phyloP scores from a whole-genome alignment of 2,329 filamentous ascomycete species.

The Pseudogymnoascus sp. region DNA sequence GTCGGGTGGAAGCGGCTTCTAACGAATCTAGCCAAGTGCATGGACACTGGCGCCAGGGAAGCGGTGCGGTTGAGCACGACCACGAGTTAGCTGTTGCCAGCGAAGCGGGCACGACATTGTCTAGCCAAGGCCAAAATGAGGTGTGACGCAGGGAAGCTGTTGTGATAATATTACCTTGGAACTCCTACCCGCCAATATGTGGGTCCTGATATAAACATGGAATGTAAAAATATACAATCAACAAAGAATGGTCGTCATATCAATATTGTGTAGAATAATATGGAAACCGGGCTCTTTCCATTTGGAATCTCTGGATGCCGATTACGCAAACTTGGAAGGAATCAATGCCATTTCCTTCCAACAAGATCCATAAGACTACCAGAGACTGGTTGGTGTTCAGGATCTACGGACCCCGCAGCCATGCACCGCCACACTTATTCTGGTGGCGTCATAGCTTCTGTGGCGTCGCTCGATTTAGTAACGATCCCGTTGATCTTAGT shows the following conservation, averaged over 20 bases:
- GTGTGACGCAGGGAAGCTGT: conserved; percentile 5
- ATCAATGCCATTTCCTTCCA: conserved; percentile 1
- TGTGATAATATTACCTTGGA: conserved; percentile 7
- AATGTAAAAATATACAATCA: conserved; percentile 1
- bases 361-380: neutral
- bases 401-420: neutral
- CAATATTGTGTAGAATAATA: neutral
- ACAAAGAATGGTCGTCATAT: neutral
- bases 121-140: neutral
- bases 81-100: neutral
- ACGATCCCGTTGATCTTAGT: neutral
- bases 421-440: neutral
- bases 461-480: neutral
- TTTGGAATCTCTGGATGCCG: neutral
- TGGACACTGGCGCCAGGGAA: neutral
- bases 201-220: neutral
- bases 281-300: neutral
- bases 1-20: neutral
- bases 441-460: conserved; percentile 4
- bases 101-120: neutral
- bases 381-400: neutral
- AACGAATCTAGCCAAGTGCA: neutral
- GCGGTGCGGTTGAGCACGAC: neutral
- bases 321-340: conserved; percentile 1
- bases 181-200: neutral